Base-by-base conservation (phyloP, 1,284 basidiomycete species). In the Cystobasidium sp. region DNA sequence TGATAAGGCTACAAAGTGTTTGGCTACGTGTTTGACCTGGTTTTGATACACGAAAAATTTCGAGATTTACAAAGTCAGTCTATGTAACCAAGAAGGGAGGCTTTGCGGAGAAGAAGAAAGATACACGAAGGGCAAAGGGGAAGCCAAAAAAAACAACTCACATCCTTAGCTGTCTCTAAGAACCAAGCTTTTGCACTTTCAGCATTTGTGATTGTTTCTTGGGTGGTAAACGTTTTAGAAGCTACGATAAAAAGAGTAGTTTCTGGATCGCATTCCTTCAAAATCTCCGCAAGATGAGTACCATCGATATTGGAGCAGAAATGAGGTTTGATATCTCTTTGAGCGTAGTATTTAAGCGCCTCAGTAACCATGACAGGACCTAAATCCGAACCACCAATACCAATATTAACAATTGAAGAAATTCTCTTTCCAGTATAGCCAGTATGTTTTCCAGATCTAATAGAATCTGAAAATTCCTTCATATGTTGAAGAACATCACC, bases 261-360 rank as follows among this genome's bases (percentile, higher is more conserved):
- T 84, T 99, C 95, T 0, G 94, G 91, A 83, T 99, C 87, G 83
- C 92, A 93, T 64, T 86, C 80, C 74, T 88, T 88, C 43, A 97
- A 84, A 1, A 90, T 91, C 86, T 99, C 96, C 37, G 93, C 93
- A 76, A 99, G 87, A 83, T 99, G 97, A 3, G 95, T 97, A 24
- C 96, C 97, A 82, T 99, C 96, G 84, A 99, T 96, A 87, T 99
- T 99, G 80, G 92, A 94, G 44, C 97, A 93, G 82, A 99, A 99
- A 85, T 92, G 88, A 39, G 90, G 88, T 56, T 87, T 89, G 74
- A 99, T 86, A 82, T 95, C 91, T 77, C 93, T 90, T 84, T 97
- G 91, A 73, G 91, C 86, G 87, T 97, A 99, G 22, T 89, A 85
- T 86, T 96, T 97, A 83, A 99, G 89, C 3, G 94, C 96, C 85